Evolutionary conservation across 192 early-diverging fungal genomes (phyloP), one percentile per base, ranked within the genome.

Genomic region (Entophlyctis helioformis): DNA sequence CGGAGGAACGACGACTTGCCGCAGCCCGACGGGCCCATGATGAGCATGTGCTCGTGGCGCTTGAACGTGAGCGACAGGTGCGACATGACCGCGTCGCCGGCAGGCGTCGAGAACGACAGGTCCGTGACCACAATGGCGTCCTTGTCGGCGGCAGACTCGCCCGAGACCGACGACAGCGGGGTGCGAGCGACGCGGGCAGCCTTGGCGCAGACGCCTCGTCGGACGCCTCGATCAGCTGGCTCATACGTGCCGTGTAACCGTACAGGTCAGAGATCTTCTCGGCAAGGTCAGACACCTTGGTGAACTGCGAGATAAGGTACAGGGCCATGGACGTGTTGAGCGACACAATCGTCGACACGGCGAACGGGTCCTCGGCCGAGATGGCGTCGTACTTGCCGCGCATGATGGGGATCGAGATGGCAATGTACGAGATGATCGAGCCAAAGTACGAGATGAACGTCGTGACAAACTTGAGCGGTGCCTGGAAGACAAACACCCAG

Each of bases 1-100:
- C 88, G 71, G 18, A 93, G 43, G 15, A 96, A 34, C 5, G 85
- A 84, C 13, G 85, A 83, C 53, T 96, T 96, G 27, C 91, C 91
- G 15, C 60, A 54, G 55, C 91, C 91, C 45, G 87, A 88, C 4
- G 83, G 78, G n/a, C 64, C 69, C 11, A 52, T 60, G 39, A 67
- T 64, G 27, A 67, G 39, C 19, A 60, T 42, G 42, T 63, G 53
- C 15, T 49, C 35, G 9, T 51, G 54, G 25, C 24, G 27, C 1
- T 11, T 23, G 19, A 65, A 37, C 4, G 28, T 53, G 22, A 66
- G 11, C 0, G 36, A 40, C 1, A 57, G 49, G 23, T 57, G 29
- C 19, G 16, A 13, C 20, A 57, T 48, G 15, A 60, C 46, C 34
- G 6, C 36, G 32, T 56, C 45, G 18, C 61, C 56, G 28, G 39